phyloP scores from a whole-genome alignment of 1,284 basidiomycete genomes.

The Fomitiporia mediterranea region DNA sequence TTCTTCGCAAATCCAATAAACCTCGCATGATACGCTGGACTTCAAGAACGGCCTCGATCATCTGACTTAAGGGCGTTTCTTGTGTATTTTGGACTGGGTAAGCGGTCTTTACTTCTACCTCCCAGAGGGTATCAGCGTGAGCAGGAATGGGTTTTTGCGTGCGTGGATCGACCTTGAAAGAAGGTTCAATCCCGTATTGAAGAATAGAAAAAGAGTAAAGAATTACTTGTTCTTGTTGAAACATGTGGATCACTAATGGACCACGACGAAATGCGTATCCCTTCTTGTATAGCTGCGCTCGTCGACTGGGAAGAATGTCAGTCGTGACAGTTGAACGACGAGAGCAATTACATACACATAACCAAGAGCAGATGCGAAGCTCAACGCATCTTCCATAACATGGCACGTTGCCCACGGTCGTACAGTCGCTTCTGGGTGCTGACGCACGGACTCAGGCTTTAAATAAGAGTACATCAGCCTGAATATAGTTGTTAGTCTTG shows the following conservation, averaged over 20 bases:
- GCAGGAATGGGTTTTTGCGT: constrained; percentile 68
- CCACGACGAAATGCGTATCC: constrained; percentile 72
- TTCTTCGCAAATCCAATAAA: constrained; percentile 22
- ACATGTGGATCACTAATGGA: constrained; percentile 68
- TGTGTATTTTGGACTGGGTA: constrained; percentile 68
- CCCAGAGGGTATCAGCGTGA: constrained; percentile 71
- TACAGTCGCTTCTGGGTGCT: constrained; percentile 77
- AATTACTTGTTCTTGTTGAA: constrained; percentile 71
- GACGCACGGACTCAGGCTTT: constrained; percentile 71
- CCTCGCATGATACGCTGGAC: constrained; percentile 73
- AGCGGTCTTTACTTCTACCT: constrained; percentile 79
- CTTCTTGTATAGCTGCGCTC: constrained; percentile 72
- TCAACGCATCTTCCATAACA: constrained; percentile 69
- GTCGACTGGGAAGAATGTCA: constrained; percentile 6
- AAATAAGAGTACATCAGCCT: constrained; percentile 74
- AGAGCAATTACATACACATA: constrained; percentile 47
- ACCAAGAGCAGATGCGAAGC: constrained; percentile 71
- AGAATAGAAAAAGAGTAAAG: neutral
- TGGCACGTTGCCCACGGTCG: constrained; percentile 74
- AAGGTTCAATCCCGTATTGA: neutral
- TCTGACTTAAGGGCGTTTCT: constrained; percentile 56
- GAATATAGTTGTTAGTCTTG: constrained; percentile 1
- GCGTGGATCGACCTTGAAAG: constrained; percentile 55
- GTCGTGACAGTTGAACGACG: neutral
- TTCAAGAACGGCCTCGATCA: constrained; percentile 68